These are phyloP conservation scores for Schizosaccharomyces octosporus DNA, from an alignment of 805 yeast genomes.

Conservation along the genomic window DNA sequence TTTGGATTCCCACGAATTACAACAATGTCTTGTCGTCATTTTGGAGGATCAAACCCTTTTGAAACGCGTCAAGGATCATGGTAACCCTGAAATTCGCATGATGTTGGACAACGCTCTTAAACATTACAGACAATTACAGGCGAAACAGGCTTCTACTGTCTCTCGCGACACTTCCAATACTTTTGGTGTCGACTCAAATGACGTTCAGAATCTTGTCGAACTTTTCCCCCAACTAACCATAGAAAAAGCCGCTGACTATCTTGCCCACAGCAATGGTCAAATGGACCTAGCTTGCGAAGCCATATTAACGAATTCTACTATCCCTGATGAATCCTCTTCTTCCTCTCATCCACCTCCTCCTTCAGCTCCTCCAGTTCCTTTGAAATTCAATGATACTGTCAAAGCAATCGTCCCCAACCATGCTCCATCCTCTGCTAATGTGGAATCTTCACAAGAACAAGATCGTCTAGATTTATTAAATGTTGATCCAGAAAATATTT, in stretches of 20 bases:
- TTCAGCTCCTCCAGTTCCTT: not conserved
- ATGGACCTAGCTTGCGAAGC: not conserved
- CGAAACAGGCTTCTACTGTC: not conserved
- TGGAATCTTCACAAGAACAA: not conserved
- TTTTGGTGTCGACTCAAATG: not conserved
- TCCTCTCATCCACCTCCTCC: not conserved
- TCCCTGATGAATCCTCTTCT: not conserved
- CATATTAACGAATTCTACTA: not conserved
- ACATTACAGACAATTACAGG: not conserved
- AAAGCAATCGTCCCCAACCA: not conserved
- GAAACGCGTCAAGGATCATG: not conserved
- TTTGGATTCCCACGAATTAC: not conserved
- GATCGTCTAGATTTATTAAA: not conserved
- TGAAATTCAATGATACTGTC: not conserved
- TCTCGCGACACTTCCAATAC: not conserved
- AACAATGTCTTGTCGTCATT: not conserved
- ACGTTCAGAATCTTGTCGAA: not conserved
- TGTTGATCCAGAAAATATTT: not conserved
- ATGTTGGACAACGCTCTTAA: not conserved
- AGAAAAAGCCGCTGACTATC: not conserved
- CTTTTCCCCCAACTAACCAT: not conserved
- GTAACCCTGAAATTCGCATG: not conserved
- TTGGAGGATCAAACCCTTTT: not conserved
- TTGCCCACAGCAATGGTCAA: not conserved
- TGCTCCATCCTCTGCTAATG: not conserved